These are phyloP conservation scores for Claviceps pazoutovae DNA, from an alignment of 2,329 filamentous ascomycete species.

Conservation along the genomic window DNA sequence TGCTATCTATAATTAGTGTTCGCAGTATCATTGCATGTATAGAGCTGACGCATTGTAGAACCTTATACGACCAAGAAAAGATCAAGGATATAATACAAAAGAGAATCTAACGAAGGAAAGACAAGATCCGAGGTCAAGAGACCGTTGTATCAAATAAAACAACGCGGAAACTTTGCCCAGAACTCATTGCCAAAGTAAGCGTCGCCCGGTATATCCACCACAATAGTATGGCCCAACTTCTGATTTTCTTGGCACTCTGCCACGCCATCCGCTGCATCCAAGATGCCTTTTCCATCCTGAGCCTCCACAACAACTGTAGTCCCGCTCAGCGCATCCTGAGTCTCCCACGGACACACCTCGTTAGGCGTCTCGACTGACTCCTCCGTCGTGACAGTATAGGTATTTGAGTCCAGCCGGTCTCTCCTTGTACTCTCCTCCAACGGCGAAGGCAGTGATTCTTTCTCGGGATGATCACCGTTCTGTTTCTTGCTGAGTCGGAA, in stretches of 20 bases:
- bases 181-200: slow-evolving; percentile 1
- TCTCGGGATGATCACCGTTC: not conserved
- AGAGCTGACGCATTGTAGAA: too few relatives aligned
- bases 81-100: not conserved
- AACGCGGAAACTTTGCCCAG: slow-evolving; percentile 1
- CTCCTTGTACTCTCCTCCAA: not conserved
- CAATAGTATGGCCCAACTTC: not conserved
- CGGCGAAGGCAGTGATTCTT: not conserved
- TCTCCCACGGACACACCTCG: not conserved
- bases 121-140: not conserved
- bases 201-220: slow-evolving; percentile 1
- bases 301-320: not conserved
- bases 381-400: not conserved
- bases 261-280: not conserved
- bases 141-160: not conserved
- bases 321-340: too few relatives aligned
- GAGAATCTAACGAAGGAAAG: not conserved
- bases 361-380: not conserved
- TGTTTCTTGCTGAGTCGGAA: not conserved
- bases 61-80: too few relatives aligned
- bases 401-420: not conserved
- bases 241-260: not conserved
- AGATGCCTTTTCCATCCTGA: not conserved
- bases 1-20: too few relatives aligned
- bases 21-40: too few relatives aligned